Evolutionary conservation across 2,329 filamentous ascomycete species (phyloP), one percentile per base, ranked within the genome.

Genomic region (Pseudogymnoascus sp.): DNA sequence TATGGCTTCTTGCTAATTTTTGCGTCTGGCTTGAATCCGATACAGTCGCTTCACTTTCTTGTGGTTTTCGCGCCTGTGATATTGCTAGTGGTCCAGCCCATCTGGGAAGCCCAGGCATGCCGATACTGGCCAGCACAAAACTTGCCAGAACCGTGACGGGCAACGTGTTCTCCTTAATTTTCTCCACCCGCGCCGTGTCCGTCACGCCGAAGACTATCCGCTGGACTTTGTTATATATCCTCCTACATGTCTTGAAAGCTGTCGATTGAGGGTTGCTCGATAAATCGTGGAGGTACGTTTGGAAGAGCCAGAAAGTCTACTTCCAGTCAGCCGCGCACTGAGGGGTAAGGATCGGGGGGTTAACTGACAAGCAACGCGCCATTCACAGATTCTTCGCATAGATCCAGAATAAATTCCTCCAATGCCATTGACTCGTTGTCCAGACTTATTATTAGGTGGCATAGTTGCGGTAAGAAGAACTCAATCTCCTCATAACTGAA

Each of bases 401-500:
- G 78, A 75, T 95, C 90, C 72, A 93, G 79, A 71, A 95, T 83
- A 74, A 93, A 95, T 78, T 95, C 90, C 77, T 95, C 91, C 76
- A 95, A 77, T 60, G 91, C 90, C 89, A 95, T 93, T 69, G 90
- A 93, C 80, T 95, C 91, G 77, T 93, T 95, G 80, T 93, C 87
- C 75, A 93, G 85, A 76, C 89, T 93, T 73, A 95, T 89, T 77
- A 93, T 87, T 67, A 95, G 86, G 78, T 95, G 91, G 75, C 90
- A 95, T 80, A 95, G 80, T 80, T 91, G 89, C 67, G 90, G 90
- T 60, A 95, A 83, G 80, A 93, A 95, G 86, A 95, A 95, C 78
- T 95, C 91, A 74, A 95, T 93, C 77, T 95, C 90, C 80, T 92
- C 89, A 78, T 93, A 95, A 68, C 88, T 89, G 74, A 95, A 95